These are phyloP conservation scores for Boletus patriciae DNA, from an alignment of 768 basidiomycete genomes.

Conservation along the genomic window DNA sequence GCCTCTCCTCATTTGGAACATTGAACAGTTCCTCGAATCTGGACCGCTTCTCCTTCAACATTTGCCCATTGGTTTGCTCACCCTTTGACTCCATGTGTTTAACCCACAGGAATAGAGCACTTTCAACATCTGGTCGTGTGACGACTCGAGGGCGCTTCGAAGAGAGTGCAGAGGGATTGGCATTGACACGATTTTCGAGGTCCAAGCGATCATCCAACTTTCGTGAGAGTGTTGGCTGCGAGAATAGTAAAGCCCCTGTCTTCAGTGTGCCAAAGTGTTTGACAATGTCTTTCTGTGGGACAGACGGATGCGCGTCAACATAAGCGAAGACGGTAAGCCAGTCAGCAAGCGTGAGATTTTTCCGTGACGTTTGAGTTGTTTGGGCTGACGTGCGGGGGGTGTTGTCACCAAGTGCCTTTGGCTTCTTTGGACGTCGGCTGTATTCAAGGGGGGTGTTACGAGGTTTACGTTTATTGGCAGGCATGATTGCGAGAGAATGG, in stretches of 20 bases:
- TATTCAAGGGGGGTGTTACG: not conserved
- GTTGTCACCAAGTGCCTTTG: not conserved
- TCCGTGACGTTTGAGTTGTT: no score
- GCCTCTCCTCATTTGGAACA: slow-evolving; percentile 28
- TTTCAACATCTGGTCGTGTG: slow-evolving; percentile 37
- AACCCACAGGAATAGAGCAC: slow-evolving; percentile 34
- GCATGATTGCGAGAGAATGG: no score
- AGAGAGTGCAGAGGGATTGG: slow-evolving; percentile 28
- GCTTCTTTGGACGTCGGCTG: not conserved
- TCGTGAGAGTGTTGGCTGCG: slow-evolving; percentile 10
- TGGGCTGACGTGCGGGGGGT: no score
- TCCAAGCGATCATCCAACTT: not conserved
- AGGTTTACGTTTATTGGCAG: no score
- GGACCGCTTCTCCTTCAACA: slow-evolving; percentile 5
- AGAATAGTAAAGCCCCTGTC: not conserved
- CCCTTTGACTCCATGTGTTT: slow-evolving; percentile 31
- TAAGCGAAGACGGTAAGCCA: no score
- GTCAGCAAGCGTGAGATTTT: no score
- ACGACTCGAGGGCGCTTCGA: slow-evolving; percentile 33
- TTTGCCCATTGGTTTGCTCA: slow-evolving; percentile 14
- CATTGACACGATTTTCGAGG: slow-evolving; percentile 7
- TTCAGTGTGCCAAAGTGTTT: slow-evolving; percentile 2
- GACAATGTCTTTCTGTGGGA: not conserved
- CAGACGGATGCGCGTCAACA: slow-evolving; percentile 6
- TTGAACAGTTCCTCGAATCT: slow-evolving; percentile 29